A percentile compares a stretch with the other conserved stretches of the same genome.
Evolutionary conservation across 306 rosid genomes (phyloP).

Genomic region (Potentilla sterilis): DNA sequence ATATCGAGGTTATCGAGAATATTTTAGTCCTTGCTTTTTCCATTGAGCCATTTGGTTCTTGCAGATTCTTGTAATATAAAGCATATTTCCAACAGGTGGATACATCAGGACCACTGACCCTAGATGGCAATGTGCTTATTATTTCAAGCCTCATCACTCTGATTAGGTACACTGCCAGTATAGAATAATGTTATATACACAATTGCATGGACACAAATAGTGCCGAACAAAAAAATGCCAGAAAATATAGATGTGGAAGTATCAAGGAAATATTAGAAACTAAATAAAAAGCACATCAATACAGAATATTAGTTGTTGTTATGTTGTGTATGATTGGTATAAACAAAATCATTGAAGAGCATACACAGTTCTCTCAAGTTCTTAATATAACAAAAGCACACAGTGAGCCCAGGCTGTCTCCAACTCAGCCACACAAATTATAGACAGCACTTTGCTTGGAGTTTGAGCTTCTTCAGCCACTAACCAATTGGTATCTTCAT

Average conservation of each 20-base stretch:
- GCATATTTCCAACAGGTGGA: not conserved
- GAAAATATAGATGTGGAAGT: not conserved
- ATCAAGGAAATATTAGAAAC: not conserved
- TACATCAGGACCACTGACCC: slow-evolving; percentile 10
- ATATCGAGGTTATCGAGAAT: too few species aligned
- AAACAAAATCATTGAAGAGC: not conserved
- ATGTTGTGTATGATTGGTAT: not conserved
- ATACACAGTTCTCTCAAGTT: not conserved
- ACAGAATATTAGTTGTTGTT: not conserved
- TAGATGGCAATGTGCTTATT: not conserved
- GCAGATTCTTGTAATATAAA: not conserved
- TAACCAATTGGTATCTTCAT: not conserved
- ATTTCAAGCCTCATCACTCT: not conserved
- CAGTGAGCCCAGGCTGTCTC: slow-evolving; percentile 1
- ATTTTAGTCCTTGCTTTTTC: too few species aligned
- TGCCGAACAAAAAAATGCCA: too few species aligned
- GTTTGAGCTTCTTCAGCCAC: slow-evolving; percentile 7
- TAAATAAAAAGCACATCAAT: not conserved
- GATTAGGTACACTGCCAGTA: not conserved
- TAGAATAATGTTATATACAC: not conserved
- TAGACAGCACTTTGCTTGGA: slow-evolving; percentile 7
- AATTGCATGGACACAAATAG: not conserved
- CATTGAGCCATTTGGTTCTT: slow-evolving; percentile 1
- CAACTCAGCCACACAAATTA: slow-evolving; percentile 3
- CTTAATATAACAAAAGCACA: not conserved